Conservation (phyloP, 371 early-diverging fungal genomes). For the Sporodiniella umbellata region DNA sequence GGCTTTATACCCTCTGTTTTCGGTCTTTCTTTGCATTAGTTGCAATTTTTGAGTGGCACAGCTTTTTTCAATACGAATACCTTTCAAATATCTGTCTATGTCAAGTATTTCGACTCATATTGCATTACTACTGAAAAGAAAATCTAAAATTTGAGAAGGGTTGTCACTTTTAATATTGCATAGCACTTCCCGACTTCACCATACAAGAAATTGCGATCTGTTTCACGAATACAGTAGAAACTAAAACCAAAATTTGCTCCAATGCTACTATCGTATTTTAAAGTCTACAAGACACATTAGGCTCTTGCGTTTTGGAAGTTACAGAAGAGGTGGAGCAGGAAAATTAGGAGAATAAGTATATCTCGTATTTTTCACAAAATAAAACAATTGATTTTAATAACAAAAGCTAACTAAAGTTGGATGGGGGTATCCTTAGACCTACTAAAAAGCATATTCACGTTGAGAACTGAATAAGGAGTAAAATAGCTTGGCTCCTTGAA, state of each 20-base stretch:
- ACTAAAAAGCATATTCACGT: conserved; percentile 3
- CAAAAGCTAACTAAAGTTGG: conserved; percentile 1
- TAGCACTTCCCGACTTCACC: too few species aligned
- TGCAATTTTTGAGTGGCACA: too few species aligned
- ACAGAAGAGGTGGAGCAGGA: background rate
- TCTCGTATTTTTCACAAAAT: conserved; percentile 4
- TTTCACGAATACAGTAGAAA: conserved; percentile 1
- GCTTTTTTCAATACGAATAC: too few species aligned
- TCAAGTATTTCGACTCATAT: too few species aligned
- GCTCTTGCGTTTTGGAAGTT: background rate
- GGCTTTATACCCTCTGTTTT: too few species aligned
- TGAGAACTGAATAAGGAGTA: conserved; percentile 4
- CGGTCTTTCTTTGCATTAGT: too few species aligned
- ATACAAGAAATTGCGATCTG: conserved; percentile 5
- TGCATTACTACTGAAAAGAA: too few species aligned
- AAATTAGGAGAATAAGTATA: conserved; percentile 4
- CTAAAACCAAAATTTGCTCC: conserved; percentile 2
- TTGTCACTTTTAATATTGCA: too few species aligned
- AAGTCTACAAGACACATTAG: conserved; percentile 3
- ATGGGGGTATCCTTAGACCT: conserved; percentile 2
- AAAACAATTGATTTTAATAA: conserved; percentile 9
- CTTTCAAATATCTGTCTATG: too few species aligned
- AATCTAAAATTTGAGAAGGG: too few species aligned
- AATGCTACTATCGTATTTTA: conserved; percentile 3
- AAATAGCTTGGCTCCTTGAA: background rate